phyloP scores from a whole-genome alignment of 2,329 filamentous ascomycete genomes.

The Alternaria arbusti region DNA sequence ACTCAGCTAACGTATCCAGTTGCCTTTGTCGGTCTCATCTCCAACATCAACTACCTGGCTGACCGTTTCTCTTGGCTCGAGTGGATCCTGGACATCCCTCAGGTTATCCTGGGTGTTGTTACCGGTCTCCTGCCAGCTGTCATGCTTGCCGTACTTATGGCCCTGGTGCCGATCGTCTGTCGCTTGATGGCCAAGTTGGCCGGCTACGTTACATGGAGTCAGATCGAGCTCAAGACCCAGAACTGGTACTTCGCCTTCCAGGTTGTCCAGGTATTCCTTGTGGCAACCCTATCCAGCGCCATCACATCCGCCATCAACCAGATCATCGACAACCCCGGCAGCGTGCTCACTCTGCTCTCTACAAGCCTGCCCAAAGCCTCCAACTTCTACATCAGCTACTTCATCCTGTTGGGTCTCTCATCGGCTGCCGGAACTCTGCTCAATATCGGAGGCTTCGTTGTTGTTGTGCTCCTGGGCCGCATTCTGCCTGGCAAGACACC shows the following conservation, averaged over 20 bases:
- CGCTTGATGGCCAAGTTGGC: slow-evolving; percentile 47
- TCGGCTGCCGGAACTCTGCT: slow-evolving; percentile 58
- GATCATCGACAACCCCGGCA: slow-evolving; percentile 67
- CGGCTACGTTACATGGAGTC: slow-evolving; percentile 50
- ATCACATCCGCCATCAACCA: slow-evolving; percentile 65
- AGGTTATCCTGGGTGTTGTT: slow-evolving; percentile 52
- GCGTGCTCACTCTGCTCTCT: slow-evolving; percentile 70
- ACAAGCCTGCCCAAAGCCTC: slow-evolving; percentile 80
- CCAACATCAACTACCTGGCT: slow-evolving; percentile 54
- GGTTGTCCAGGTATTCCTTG: slow-evolving; percentile 91
- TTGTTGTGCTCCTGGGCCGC: slow-evolving; percentile 83
- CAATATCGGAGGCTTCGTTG: slow-evolving; percentile 80
- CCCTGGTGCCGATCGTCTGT: slow-evolving; percentile 53
- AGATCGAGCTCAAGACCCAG: slow-evolving; percentile 75
- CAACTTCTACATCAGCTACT: slow-evolving; percentile 96
- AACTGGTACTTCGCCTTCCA: slow-evolving; percentile 93
- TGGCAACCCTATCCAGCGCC: slow-evolving; percentile 81
- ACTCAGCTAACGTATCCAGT: slow-evolving; percentile 33
- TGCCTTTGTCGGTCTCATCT: slow-evolving; percentile 52
- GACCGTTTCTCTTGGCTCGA: slow-evolving; percentile 46
- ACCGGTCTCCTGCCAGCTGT: slow-evolving; percentile 54
- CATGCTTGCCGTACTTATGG: slow-evolving; percentile 53
- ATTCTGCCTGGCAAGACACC: slow-evolving; percentile 55
- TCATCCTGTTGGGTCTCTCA: slow-evolving; percentile 78
- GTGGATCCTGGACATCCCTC: slow-evolving; percentile 53